phyloP scores from a whole-genome alignment of 495 filamentous ascomycete genomes.

The Podospora conica region DNA sequence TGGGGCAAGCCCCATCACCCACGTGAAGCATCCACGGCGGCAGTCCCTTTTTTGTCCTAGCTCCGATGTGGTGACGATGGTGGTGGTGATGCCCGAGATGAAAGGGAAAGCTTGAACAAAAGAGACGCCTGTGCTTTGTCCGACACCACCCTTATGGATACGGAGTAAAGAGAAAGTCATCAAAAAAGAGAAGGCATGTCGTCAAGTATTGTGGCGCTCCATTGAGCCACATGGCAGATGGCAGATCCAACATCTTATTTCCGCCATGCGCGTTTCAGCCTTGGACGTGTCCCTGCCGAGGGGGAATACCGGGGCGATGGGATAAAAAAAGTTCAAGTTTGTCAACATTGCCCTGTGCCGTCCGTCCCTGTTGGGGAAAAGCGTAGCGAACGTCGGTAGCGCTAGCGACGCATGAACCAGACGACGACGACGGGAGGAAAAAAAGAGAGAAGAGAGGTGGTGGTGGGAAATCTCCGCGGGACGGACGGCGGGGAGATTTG shows the following conservation, averaged over 20 bases:
- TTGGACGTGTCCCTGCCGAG: neutral
- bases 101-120: too few relatives aligned
- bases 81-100: neutral
- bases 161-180: neutral
- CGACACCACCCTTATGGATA: too few relatives aligned
- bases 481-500: too few relatives aligned
- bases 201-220: neutral
- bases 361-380: neutral
- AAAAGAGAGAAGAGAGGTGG: too few relatives aligned
- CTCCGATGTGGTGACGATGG: neutral
- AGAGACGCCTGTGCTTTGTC: neutral
- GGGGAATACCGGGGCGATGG: neutral
- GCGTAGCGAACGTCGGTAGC: neutral
- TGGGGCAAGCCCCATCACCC: neutral
- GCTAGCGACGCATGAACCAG: neutral
- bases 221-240: neutral
- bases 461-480: too few relatives aligned
- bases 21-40: neutral
- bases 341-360: neutral
- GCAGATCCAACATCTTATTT: neutral
- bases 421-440: too few relatives aligned
- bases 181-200: neutral
- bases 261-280: neutral
- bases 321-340: too few relatives aligned
- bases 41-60: too few relatives aligned